These are phyloP conservation scores for Tetragonia tetragonoides DNA, from an alignment of 148 eudicot genomes.

Conservation along the genomic window DNA sequence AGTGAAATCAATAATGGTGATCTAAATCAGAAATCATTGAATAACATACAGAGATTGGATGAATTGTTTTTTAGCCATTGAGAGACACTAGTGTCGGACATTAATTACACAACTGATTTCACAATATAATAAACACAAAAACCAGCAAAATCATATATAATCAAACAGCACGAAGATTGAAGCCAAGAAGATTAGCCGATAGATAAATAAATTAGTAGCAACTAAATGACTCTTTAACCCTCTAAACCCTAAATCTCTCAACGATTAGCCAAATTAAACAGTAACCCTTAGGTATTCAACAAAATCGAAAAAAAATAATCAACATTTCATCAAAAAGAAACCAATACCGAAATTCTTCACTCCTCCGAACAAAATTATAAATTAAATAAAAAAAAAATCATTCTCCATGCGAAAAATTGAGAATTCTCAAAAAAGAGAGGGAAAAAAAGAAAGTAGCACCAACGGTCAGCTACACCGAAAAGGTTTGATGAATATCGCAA, in stretches of 20 bases:
- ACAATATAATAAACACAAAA: background rate
- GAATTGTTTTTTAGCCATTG: slow-evolving; percentile 15
- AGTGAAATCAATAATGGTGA: slow-evolving; percentile 8
- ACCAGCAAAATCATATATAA: background rate
- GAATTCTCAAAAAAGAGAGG: background rate
- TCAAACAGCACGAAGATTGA: background rate
- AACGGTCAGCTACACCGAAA: background rate
- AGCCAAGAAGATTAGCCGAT: background rate
- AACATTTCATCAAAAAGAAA: background rate
- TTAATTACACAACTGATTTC: background rate
- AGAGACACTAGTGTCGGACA: slow-evolving; percentile 21
- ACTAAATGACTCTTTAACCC: slow-evolving; percentile 4
- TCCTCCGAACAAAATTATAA: too few species aligned
- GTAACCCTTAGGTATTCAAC: background rate
- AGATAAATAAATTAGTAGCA: background rate
- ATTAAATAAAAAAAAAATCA: background rate
- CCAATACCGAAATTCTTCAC: background rate
- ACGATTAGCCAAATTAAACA: background rate
- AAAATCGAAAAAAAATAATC: background rate
- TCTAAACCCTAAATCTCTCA: slow-evolving; percentile 10
- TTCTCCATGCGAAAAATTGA: too few species aligned
- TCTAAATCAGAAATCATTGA: slow-evolving; percentile 15
- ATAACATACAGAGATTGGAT: slow-evolving; percentile 13
- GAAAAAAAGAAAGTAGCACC: background rate
- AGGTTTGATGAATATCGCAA: background rate